Conservation (phyloP, 768 basidiomycete species). For the Boletus reticulatus region DNA sequence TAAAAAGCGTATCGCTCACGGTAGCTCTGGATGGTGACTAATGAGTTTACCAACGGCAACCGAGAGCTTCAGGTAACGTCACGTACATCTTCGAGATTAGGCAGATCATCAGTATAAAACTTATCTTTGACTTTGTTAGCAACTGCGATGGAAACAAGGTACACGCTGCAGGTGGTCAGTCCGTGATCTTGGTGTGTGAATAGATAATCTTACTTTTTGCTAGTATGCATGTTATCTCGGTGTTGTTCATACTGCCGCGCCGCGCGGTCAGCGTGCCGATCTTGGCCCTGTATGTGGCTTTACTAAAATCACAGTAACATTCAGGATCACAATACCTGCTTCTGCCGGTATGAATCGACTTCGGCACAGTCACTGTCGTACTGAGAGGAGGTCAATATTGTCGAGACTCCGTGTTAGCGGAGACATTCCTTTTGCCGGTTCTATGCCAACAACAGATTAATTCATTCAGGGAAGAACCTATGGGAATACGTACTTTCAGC, state of each 20-base stretch:
- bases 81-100: slow-evolving; percentile 68
- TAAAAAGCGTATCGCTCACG: slow-evolving; percentile 40
- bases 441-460: slow-evolving; percentile 13
- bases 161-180: slow-evolving; percentile 44
- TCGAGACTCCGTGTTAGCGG: background rate
- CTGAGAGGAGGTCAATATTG: slow-evolving; percentile 36
- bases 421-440: slow-evolving; percentile 32
- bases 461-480: slow-evolving; percentile 1
- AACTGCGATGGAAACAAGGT: slow-evolving; percentile 66
- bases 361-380: slow-evolving; percentile 80
- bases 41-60: slow-evolving; percentile 8
- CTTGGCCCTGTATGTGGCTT: slow-evolving; percentile 53
- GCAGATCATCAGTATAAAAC: slow-evolving; percentile 70
- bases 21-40: slow-evolving; percentile 54
- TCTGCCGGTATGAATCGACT: slow-evolving; percentile 71
- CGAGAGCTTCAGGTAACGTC: slow-evolving; percentile 8
- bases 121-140: slow-evolving; percentile 69
- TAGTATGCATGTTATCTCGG: slow-evolving; percentile 71
- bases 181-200: background rate
- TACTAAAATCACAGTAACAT: background rate
- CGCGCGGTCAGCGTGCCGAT: slow-evolving; percentile 71
- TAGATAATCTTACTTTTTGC: slow-evolving; percentile 62
- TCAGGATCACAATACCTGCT: slow-evolving; percentile 50
- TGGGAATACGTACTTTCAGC: slow-evolving; percentile 51
- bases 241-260: slow-evolving; percentile 77